Evolutionary conservation across 305 asterid species (phyloP).

Genomic region (Rubia tinctorum): DNA sequence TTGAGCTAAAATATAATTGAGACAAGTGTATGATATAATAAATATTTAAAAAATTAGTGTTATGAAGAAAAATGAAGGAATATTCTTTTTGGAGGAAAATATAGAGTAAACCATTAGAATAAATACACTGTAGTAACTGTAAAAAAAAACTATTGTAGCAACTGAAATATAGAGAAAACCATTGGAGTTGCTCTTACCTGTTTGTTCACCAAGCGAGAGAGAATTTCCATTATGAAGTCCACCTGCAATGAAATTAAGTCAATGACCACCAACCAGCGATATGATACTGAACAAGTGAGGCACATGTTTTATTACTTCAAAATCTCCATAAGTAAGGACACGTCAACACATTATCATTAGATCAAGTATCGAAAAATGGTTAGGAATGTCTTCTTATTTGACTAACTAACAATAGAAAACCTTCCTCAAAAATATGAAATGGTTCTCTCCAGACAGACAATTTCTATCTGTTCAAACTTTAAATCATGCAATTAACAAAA

Average conservation of each 20-base stretch:
- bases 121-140: too few relatives aligned
- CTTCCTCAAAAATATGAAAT: background rate
- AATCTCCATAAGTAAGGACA: background rate
- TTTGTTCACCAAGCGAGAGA: slow-evolving; percentile 92
- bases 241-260: slow-evolving; percentile 45
- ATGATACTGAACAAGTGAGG: too few relatives aligned
- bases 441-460: background rate
- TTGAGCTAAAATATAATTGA: too few relatives aligned
- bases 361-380: background rate
- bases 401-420: background rate
- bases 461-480: background rate
- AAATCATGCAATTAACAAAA: background rate
- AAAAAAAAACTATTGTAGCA: too few relatives aligned
- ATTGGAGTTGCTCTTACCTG: too few relatives aligned
- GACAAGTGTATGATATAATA: too few relatives aligned
- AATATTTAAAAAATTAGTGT: too few relatives aligned
- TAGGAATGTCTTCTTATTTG: background rate
- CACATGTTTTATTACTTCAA: background rate
- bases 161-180: too few relatives aligned
- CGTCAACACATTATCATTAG: background rate
- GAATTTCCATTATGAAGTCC: slow-evolving; percentile 93
- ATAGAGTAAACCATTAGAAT: too few relatives aligned
- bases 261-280: slow-evolving; percentile 7
- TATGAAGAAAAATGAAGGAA: too few relatives aligned
- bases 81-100: too few relatives aligned